Evolutionary conservation across 805 yeast genomes (phyloP).

Genomic region (Cyberlindnera petersonii): DNA sequence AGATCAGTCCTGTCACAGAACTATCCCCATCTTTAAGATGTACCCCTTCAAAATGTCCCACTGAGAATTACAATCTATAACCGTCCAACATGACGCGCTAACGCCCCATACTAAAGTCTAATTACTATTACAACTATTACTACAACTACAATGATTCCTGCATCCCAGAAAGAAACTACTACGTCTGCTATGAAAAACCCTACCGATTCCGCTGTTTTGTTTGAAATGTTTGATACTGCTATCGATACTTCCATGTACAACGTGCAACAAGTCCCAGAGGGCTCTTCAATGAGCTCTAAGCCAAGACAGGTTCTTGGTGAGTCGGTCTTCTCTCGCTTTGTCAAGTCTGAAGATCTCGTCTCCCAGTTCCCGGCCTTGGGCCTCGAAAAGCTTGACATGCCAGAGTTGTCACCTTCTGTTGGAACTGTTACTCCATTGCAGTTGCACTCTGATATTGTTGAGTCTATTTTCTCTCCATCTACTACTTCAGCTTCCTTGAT

Average conservation of each 20-base stretch:
- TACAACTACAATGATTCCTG: conserved; percentile 4
- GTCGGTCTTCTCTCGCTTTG: conserved; percentile 27
- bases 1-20: conserved; percentile 11
- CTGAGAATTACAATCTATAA: conserved; percentile 13
- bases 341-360: conserved; percentile 18
- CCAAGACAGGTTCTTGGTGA: conserved; percentile 30
- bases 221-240: conserved; percentile 27
- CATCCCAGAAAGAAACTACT: conserved; percentile 7
- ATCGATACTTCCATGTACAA: conserved; percentile 16
- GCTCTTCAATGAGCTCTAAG: conserved; percentile 14
- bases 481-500: too few species aligned
- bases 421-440: conserved; percentile 45
- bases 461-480: conserved; percentile 39
- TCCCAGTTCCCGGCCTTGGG: conserved; percentile 21
- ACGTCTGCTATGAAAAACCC: conserved; percentile 6
- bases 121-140: neutral
- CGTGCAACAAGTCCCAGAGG: conserved; percentile 7
- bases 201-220: conserved; percentile 18
- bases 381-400: conserved; percentile 21
- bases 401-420: conserved; percentile 26
- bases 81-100: conserved; percentile 28
- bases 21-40: conserved; percentile 12
- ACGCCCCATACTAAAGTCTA: conserved; percentile 3
- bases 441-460: conserved; percentile 62
- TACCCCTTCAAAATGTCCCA: conserved; percentile 24